These are phyloP conservation scores for Tricholomella constricta DNA, from an alignment of 768 basidiomycete genomes.

Conservation along the genomic window DNA sequence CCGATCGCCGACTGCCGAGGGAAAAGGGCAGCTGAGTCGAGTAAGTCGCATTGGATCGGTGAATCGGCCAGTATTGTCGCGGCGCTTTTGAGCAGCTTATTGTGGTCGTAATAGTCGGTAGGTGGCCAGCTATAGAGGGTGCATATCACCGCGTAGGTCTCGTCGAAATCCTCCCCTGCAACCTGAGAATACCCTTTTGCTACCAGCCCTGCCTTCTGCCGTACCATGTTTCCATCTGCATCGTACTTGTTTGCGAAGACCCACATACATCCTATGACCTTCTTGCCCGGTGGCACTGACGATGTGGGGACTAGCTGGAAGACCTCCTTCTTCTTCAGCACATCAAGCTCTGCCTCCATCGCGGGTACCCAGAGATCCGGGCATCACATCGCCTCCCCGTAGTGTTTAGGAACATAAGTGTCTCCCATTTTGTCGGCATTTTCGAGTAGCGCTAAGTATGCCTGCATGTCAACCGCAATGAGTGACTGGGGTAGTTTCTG, in stretches of 20 bases:
- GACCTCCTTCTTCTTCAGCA: constrained; percentile 10
- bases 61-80: too few species aligned
- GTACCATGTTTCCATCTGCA: constrained; percentile 23
- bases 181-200: constrained; percentile 32
- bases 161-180: too few species aligned
- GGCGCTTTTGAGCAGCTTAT: too few species aligned
- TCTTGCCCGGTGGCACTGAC: not conserved
- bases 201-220: constrained; percentile 28
- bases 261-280: constrained; percentile 19
- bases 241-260: constrained; percentile 32
- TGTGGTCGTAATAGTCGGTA: too few species aligned
- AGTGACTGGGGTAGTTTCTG: not conserved
- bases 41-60: too few species aligned
- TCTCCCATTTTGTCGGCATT: not conserved
- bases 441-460: not conserved
- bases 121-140: too few species aligned
- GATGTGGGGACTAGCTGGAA: constrained; percentile 15
- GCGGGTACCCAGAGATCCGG: constrained; percentile 11
- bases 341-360: constrained; percentile 23
- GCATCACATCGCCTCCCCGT: constrained; percentile 16
- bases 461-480: not conserved
- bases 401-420: not conserved
- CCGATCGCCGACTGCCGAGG: too few species aligned
- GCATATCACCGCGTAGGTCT: too few species aligned
- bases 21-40: too few species aligned